Evolutionary conservation across 192 early-diverging fungal species (phyloP).

Genomic region (Coemansia sp.): DNA sequence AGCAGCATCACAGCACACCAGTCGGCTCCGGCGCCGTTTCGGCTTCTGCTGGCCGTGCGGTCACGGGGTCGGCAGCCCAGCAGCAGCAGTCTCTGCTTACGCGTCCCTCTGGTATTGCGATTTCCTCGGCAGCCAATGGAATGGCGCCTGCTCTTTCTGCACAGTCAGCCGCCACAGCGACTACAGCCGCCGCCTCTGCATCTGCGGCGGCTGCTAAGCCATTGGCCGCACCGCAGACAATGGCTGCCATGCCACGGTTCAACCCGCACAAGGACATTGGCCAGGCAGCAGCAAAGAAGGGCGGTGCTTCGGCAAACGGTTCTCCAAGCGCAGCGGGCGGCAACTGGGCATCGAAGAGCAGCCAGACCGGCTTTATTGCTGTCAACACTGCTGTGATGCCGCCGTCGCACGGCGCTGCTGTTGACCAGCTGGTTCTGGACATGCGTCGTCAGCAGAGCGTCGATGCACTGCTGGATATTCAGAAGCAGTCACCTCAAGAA

Average conservation of each 20-base stretch:
- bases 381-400: slow-evolving; percentile 43
- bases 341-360: slow-evolving; percentile 48
- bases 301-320: slow-evolving; percentile 2
- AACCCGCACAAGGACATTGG: slow-evolving; percentile 51
- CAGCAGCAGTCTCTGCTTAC: slow-evolving; percentile 10
- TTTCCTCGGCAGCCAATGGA: not conserved
- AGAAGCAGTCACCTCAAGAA: not conserved
- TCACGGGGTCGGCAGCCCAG: slow-evolving; percentile 4
- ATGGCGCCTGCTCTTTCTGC: not conserved
- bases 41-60: not conserved
- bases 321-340: slow-evolving; percentile 11
- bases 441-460: slow-evolving; percentile 31
- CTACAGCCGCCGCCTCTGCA: not conserved
- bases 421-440: slow-evolving; percentile 25
- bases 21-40: not conserved
- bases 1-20: not conserved
- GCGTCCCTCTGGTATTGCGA: not conserved
- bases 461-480: slow-evolving; percentile 38
- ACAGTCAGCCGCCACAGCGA: not conserved
- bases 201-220: slow-evolving; percentile 10
- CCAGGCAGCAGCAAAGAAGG: slow-evolving; percentile 32
- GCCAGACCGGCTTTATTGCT: slow-evolving; percentile 36
- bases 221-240: slow-evolving; percentile 1
- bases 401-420: slow-evolving; percentile 8
- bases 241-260: slow-evolving; percentile 28